Conservation (phyloP, 805 yeast species). For the Monosporozyma solicola region DNA sequence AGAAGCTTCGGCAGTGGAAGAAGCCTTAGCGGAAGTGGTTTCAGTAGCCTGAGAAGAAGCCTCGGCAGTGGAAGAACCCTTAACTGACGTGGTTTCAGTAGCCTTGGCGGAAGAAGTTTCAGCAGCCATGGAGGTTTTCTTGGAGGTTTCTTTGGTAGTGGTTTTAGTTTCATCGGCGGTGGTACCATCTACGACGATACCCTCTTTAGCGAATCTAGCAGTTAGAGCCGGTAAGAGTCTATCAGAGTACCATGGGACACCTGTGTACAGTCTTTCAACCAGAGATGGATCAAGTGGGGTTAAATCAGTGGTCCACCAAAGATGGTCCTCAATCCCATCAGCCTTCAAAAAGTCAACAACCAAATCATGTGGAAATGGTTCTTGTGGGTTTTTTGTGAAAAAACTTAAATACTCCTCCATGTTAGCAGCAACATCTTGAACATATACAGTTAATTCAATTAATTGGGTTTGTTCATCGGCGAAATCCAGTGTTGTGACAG, state of each 20-base stretch:
- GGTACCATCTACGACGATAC: neutral
- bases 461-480: constrained; percentile 4
- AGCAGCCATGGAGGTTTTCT: constrained; percentile 6
- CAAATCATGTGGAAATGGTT: constrained; percentile 5
- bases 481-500: constrained; percentile 4
- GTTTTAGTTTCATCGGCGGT: constrained; percentile 3
- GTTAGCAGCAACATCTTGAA: constrained; percentile 6
- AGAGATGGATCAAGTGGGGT: constrained; percentile 17
- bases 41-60: neutral
- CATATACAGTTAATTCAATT: constrained; percentile 6
- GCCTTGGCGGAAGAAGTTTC: constrained; percentile 3
- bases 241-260: constrained; percentile 30
- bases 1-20: constrained; percentile 3
- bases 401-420: constrained; percentile 6
- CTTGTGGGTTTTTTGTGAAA: constrained; percentile 6
- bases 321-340: constrained; percentile 13
- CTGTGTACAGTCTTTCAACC: constrained; percentile 25
- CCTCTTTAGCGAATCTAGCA: constrained; percentile 4
- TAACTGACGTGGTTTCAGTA: neutral
- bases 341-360: constrained; percentile 7
- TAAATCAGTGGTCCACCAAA: constrained; percentile 24
- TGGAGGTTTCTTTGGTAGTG: neutral
- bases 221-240: constrained; percentile 15
- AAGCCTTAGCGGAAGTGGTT: neutral
- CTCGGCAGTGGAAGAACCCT: neutral